These are phyloP conservation scores for Lathyrus oleraceus DNA, from an alignment of 306 rosid genomes.

Conservation along the genomic window DNA sequence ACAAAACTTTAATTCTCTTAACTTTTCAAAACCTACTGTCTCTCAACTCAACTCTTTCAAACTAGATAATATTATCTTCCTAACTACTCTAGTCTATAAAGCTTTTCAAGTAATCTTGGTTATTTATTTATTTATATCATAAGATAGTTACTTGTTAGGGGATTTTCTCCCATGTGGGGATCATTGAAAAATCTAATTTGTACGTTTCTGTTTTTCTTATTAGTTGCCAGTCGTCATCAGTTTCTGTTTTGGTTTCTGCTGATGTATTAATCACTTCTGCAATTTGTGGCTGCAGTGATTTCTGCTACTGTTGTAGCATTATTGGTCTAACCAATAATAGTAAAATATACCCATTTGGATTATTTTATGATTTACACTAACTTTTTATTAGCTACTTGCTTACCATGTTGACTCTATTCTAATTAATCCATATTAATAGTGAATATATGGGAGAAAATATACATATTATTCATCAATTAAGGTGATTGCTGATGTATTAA, in stretches of 20 bases:
- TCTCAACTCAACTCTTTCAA: too few species aligned
- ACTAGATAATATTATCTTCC: too few species aligned
- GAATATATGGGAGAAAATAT: too few species aligned
- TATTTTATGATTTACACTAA: constrained; percentile 7
- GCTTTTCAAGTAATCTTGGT: background rate
- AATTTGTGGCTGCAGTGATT: constrained; percentile 32
- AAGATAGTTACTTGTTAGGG: background rate
- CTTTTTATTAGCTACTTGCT: constrained; percentile 34
- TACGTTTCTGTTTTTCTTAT: constrained; percentile 26
- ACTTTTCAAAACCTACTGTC: too few species aligned
- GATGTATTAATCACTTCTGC: constrained; percentile 30
- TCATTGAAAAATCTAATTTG: constrained; percentile 33
- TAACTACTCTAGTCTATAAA: too few species aligned
- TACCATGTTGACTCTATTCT: too few species aligned
- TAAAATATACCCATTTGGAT: constrained; percentile 26
- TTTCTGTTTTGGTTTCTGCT: constrained; percentile 40
- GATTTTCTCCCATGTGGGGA: constrained; percentile 35
- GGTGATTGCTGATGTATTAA: constrained; percentile 38
- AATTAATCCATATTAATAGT: too few species aligned
- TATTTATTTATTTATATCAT: background rate
- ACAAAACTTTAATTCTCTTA: too few species aligned
- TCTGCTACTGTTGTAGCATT: constrained; percentile 25
- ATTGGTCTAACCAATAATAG: constrained; percentile 29
- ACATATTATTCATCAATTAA: constrained; percentile 31
- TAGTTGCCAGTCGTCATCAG: constrained; percentile 44